A percentile compares a stretch with the other conserved stretches of the same genome.
Conservation (phyloP, 352 stramenopile species). For the Globisporangium cederbergense region DNA sequence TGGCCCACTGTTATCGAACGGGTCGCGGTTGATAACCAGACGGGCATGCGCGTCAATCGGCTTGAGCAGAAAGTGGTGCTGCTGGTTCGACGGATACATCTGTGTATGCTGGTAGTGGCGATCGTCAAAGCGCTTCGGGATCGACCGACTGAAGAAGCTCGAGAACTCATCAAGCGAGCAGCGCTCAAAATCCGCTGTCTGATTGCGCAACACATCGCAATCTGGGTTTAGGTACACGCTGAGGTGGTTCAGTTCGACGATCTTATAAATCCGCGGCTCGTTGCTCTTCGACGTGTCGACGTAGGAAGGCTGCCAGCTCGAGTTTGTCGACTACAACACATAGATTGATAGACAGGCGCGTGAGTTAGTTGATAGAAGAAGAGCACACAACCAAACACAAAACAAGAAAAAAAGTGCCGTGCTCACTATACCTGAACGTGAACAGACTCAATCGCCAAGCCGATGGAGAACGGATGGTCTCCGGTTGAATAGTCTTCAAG, state of each 20-base stretch:
- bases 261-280: constrained; percentile 88
- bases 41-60: constrained; percentile 77
- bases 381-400: neutral
- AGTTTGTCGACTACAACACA: constrained; percentile 74
- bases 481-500: constrained; percentile 73
- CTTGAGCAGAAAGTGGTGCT: constrained; percentile 85
- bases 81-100: constrained; percentile 64
- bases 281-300: constrained; percentile 74
- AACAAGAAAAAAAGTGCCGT: neutral
- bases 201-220: constrained; percentile 57
- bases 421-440: constrained; percentile 50
- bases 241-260: constrained; percentile 84
- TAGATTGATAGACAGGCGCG: constrained; percentile 2
- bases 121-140: constrained; percentile 84
- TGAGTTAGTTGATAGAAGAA: neutral
- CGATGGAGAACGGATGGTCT: constrained; percentile 79
- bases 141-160: constrained; percentile 67
- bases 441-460: constrained; percentile 81
- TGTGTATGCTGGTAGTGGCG: constrained; percentile 57
- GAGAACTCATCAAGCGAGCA: constrained; percentile 81
- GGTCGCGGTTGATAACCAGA: constrained; percentile 81
- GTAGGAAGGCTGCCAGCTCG: constrained; percentile 83
- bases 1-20: constrained; percentile 66
- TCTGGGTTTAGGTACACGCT: constrained; percentile 85
- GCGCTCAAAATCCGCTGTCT: constrained; percentile 53